Conservation (phyloP, 106 monocot species). For the Dendrobium nobile region DNA sequence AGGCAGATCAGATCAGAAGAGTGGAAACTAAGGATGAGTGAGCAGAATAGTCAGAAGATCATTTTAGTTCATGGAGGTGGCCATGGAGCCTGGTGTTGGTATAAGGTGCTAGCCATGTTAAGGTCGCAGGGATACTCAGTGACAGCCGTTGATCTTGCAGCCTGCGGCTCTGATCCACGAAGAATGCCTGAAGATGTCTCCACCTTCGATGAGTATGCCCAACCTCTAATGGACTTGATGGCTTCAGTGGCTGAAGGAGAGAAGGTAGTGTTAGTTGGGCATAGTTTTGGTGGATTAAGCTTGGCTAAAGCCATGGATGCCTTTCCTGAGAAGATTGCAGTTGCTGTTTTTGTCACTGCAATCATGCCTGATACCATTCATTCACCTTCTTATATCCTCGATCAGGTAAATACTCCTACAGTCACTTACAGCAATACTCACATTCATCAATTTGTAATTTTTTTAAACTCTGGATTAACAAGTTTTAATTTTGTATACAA, state of each 20-base stretch:
- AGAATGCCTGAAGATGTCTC: conserved; percentile 18
- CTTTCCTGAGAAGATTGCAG: conserved; percentile 28
- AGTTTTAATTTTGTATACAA: no score
- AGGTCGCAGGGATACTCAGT: conserved; percentile 19
- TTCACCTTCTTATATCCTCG: background rate
- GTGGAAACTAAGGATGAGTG: background rate
- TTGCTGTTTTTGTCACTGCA: conserved; percentile 17
- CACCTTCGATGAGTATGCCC: conserved; percentile 14
- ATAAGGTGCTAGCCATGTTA: conserved; percentile 23
- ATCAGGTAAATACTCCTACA: no score
- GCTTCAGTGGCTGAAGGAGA: conserved; percentile 3
- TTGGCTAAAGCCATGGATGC: conserved; percentile 22
- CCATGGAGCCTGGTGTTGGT: conserved; percentile 56
- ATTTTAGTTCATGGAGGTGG: conserved; percentile 38
- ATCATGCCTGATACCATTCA: conserved; percentile 12
- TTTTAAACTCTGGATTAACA: background rate
- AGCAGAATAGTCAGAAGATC: background rate
- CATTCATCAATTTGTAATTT: background rate
- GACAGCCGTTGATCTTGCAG: conserved; percentile 20
- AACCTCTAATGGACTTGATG: conserved; percentile 17
- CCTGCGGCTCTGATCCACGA: conserved; percentile 17
- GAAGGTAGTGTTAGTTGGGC: conserved; percentile 27
- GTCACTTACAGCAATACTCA: no score
- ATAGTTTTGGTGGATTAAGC: conserved; percentile 35
- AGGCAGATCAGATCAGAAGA: no score